Evolutionary conservation across 306 rosid genomes (phyloP).

Genomic region (Canavalia ensiformis): DNA sequence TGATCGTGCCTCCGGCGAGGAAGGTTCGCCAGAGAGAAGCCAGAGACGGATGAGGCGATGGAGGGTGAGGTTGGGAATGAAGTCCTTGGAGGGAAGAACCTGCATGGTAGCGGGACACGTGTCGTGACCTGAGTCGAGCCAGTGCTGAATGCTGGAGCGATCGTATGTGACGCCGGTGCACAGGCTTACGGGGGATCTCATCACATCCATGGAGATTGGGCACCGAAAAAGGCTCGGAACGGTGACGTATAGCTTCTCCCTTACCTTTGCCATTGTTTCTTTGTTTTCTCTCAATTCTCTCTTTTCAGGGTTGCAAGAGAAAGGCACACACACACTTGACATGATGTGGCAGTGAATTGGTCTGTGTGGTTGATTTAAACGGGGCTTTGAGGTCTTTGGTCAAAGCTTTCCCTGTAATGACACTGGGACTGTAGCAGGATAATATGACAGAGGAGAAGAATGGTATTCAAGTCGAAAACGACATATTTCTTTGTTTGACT

Average conservation of each 20-base stretch:
- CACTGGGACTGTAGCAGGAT: slow-evolving; percentile 19
- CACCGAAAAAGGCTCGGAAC: slow-evolving; percentile 64
- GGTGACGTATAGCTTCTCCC: slow-evolving; percentile 57
- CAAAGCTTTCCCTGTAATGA: slow-evolving; percentile 34
- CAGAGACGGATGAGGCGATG: slow-evolving; percentile 68
- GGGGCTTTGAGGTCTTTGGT: slow-evolving; percentile 21
- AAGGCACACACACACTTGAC: background rate
- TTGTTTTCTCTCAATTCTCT: background rate
- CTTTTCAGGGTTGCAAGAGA: background rate
- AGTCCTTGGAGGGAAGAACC: slow-evolving; percentile 63
- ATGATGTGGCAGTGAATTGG: background rate
- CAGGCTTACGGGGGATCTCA: slow-evolving; percentile 72
- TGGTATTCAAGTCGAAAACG: slow-evolving; percentile 27
- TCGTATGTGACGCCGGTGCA: slow-evolving; percentile 79
- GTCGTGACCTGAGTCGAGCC: slow-evolving; percentile 72
- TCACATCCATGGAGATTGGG: slow-evolving; percentile 72
- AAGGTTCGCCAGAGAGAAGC: slow-evolving; percentile 49
- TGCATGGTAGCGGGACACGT: slow-evolving; percentile 79
- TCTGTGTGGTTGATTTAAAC: slow-evolving; percentile 12
- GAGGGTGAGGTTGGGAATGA: slow-evolving; percentile 69
- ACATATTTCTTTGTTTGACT: slow-evolving; percentile 41
- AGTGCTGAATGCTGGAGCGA: slow-evolving; percentile 69
- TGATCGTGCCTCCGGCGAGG: background rate
- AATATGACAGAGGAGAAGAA: slow-evolving; percentile 28
- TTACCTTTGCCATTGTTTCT: slow-evolving; percentile 54